Base-by-base conservation (phyloP, 2,329 filamentous ascomycete genomes). In the Penicillium thymicola region DNA sequence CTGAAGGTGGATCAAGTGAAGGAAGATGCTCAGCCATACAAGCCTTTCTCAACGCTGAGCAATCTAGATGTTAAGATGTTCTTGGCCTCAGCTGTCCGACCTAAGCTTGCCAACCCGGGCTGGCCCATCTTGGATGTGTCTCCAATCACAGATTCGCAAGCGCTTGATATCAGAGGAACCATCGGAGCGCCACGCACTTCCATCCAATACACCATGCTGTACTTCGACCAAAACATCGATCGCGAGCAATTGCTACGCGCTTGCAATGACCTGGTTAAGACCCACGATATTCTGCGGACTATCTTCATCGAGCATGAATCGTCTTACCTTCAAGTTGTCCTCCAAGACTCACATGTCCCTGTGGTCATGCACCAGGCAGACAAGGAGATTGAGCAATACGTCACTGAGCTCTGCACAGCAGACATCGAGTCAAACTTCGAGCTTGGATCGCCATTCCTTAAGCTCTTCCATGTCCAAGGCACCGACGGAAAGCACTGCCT, bases 211-310 rank as follows among this genome's bases (percentile, higher is more conserved):
- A 85, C 85, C 58, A 77, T 86, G 57, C 78, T 88, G 65, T 82
- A 84, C 68, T 81, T 88, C 55, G 75, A 81, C 10, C 72, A 72
- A 0, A 59, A 64, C 0, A 73, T 87, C 13, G 74, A 87, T 60
- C 65, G 69, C 2, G 64, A 71, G 3, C 76, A 72, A 30, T 72
- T 88, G 21, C 68, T 80, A 41, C 47, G 56, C 7, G 65, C 70
- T 16, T 75, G 71, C 54, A 58, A 61, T 10, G 56, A 82, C 6
- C 77, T 89, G 5, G 79, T 88, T 2, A 69, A 75, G 2, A 75
- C 74, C 27, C 85, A 87, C 66, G 84, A 87, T 59, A 84, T 88
- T 34, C 73, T 88, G 5, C 81, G 85, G 18, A 88, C 85, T 0
- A 80, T 87, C 3, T 89, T 88, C 61, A 75, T 86, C n/a, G 71